Evolutionary conservation across 2,329 filamentous ascomycete species (phyloP), one percentile per base, ranked within the genome.

Genomic region (Fusarium lyarnte): DNA sequence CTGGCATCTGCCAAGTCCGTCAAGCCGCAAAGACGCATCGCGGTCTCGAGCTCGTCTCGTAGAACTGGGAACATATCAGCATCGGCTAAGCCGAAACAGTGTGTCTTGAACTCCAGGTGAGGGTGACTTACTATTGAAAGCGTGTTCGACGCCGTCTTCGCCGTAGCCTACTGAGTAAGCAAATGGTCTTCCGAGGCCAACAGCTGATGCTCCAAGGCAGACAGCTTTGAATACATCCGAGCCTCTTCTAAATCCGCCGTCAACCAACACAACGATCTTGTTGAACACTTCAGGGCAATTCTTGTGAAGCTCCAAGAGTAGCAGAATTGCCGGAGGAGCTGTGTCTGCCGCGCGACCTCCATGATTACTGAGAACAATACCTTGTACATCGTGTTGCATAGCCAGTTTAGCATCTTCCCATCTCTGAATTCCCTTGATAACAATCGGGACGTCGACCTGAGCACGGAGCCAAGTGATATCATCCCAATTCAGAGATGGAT

Each of bases 291-390:
- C 51, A 4, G 58, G 58, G 17, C 51, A 58, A 6, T 58, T 58
- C 9, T 27, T 35, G 1, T 57, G 58, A 13, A 62, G 19, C 21
- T 62, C 58, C 27, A 62, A 23, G 12, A 62, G 41, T 17, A 43
- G 27, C 13, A 62, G 9, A 3, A 62, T 46, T 6, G 51, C 12
- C 6, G 59, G 52, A 1, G 42, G 33, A 8, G 59, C 51, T n/a
- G 33, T 88, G 64, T 88, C 86, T 3, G 86, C 76, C 57, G 81
- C 85, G 42, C 92, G 80, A 0, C 92, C 92, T 3, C 91, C 92
- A 78, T 94, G 92, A 73, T 94, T 94, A 19, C 86, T 89, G 4
- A 94, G 83, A 3, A 94, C 86, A 52, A 94, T 92, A 0, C 89
- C 92, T 72, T 93, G 88, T 6, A 88, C 87, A 0, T 90, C 91